phyloP scores from a whole-genome alignment of 805 yeast genomes.

The Cyberlindnera xylosilytica region DNA sequence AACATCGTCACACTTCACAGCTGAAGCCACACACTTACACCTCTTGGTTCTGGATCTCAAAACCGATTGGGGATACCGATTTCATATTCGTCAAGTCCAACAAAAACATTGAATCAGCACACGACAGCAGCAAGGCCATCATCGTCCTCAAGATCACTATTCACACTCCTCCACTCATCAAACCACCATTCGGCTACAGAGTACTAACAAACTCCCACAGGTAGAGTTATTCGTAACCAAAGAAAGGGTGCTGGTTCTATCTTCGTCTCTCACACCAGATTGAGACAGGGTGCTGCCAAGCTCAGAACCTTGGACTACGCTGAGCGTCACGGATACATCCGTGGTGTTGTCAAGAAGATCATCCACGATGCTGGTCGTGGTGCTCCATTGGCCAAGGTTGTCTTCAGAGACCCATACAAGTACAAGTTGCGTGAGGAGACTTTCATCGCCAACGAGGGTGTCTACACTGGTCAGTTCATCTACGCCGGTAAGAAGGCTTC shows the following conservation, averaged over 20 bases:
- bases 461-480: constrained; percentile 98
- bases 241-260: constrained; percentile 99
- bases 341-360: constrained; percentile 98
- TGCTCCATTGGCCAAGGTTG: constrained; percentile 99
- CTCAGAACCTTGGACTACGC: constrained; percentile 98
- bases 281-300: constrained; percentile 99
- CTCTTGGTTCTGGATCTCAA: too few relatives aligned
- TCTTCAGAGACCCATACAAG: constrained; percentile 99
- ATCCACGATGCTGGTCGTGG: constrained; percentile 99
- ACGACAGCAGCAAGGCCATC: too few relatives aligned
- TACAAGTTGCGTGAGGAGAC: constrained; percentile 97
- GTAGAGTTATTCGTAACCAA: constrained; percentile 99
- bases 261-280: constrained; percentile 99
- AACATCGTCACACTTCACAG: too few relatives aligned
- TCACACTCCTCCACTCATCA: too few relatives aligned
- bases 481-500: constrained; percentile 99
- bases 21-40: too few relatives aligned
- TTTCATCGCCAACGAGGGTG: constrained; percentile 99
- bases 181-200: not conserved
- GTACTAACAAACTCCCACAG: constrained; percentile 38
- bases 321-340: constrained; percentile 99
- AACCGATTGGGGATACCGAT: too few relatives aligned
- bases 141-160: too few relatives aligned
- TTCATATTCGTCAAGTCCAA: too few relatives aligned
- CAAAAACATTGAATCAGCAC: too few relatives aligned